Percentiles rank a stretch among this genome's conserved stretches.
These are phyloP conservation scores for Flaveria linearis DNA, from an alignment of 129 eudicot genomes.

Conservation along the genomic window DNA sequence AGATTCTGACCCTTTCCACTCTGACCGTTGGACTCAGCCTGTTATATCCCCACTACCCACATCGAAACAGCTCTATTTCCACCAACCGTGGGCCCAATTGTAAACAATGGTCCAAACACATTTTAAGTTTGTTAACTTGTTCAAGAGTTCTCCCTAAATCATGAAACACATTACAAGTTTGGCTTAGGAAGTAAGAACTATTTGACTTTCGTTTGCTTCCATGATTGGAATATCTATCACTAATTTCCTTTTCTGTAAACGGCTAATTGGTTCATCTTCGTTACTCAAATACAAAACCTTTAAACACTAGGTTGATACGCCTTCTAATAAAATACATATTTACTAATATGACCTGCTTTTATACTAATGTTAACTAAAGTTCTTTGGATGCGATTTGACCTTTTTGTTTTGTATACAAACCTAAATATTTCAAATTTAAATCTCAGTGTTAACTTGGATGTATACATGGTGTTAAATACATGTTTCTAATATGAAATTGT, in stretches of 20 bases:
- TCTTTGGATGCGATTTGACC: not conserved
- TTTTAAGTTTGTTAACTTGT: not conserved
- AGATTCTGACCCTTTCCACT: slow-evolving; percentile 32
- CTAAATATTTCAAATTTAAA: too few species aligned
- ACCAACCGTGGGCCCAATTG: slow-evolving; percentile 2
- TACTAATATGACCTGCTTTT: not conserved
- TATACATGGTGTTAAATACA: not conserved
- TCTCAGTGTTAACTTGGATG: too few species aligned
- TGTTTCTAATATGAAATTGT: not conserved
- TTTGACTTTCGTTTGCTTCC: not conserved
- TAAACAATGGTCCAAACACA: slow-evolving; percentile 23
- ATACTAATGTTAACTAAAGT: not conserved
- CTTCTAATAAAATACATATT: too few species aligned
- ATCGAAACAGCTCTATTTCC: slow-evolving; percentile 35
- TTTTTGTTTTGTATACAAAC: too few species aligned
- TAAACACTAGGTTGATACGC: too few species aligned
- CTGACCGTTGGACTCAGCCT: slow-evolving; percentile 26
- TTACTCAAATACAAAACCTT: too few species aligned
- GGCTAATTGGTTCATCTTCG: too few species aligned
- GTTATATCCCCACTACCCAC: slow-evolving; percentile 17
- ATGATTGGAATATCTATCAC: not conserved
- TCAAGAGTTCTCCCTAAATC: not conserved
- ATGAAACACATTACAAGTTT: not conserved
- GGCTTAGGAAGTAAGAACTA: not conserved
- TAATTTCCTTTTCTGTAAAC: too few species aligned